Conservation (phyloP, 148 eudicot species). For the Cornus suecica region DNA sequence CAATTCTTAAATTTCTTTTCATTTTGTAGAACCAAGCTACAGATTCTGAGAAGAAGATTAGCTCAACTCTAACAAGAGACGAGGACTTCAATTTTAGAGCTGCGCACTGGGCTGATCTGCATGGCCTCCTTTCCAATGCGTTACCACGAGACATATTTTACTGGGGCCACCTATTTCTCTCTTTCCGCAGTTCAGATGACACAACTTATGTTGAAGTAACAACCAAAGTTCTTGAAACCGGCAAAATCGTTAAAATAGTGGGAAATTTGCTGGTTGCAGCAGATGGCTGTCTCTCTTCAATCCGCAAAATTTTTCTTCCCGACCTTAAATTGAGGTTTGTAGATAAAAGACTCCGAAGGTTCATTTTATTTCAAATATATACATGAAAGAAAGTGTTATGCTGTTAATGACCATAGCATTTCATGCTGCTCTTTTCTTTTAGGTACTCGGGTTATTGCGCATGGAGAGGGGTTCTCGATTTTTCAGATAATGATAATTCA, state of each 20-base stretch:
- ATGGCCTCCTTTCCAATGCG: constrained; percentile 50
- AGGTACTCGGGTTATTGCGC: constrained; percentile 91
- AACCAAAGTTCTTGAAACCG: constrained; percentile 43
- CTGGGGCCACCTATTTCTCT: constrained; percentile 67
- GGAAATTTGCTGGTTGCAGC: constrained; percentile 84
- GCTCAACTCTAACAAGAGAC: constrained; percentile 52
- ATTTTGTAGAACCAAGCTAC: constrained; percentile 51
- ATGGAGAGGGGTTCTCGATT: constrained; percentile 89
- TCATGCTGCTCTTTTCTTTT: neutral
- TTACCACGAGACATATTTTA: constrained; percentile 43
- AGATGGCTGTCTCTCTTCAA: constrained; percentile 78
- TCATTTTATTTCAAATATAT: too few species aligned
- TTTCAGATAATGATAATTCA: constrained; percentile 42
- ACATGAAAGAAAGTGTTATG: neutral
- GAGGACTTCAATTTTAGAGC: constrained; percentile 72
- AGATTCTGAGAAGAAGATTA: constrained; percentile 41
- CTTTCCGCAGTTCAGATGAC: constrained; percentile 42
- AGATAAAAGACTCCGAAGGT: neutral
- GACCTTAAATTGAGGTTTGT: constrained; percentile 60
- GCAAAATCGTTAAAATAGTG: constrained; percentile 35
- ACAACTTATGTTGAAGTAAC: constrained; percentile 41
- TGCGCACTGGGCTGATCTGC: constrained; percentile 80
- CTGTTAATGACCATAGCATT: neutral
- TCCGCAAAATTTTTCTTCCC: constrained; percentile 60
- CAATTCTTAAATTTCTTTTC: neutral